phyloP scores from a whole-genome alignment of 495 filamentous ascomycete species.

The Diplogelasinospora grovesii region DNA sequence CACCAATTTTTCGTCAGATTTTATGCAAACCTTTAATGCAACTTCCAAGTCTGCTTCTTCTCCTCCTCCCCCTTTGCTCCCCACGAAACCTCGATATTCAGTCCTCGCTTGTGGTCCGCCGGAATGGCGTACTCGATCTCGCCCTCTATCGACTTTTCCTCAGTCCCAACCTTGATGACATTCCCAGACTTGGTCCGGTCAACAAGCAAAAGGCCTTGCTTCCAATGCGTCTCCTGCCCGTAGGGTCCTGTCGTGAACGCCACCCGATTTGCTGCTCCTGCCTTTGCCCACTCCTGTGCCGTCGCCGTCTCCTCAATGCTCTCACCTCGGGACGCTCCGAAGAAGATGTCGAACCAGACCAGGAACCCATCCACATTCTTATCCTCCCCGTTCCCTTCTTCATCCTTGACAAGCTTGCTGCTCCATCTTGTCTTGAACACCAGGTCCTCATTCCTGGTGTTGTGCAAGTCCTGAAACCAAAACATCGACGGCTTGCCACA shows the following conservation, averaged over 20 bases:
- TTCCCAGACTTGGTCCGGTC: conserved; percentile 26
- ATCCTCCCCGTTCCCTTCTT: conserved; percentile 42
- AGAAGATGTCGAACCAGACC: conserved; percentile 78
- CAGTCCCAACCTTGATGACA: conserved; percentile 22
- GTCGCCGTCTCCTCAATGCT: conserved; percentile 12
- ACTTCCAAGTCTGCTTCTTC: conserved; percentile 39
- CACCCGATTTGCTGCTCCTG: conserved; percentile 34
- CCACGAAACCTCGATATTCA: conserved; percentile 41
- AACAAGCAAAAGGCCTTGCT: conserved; percentile 59
- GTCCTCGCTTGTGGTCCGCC: conserved; percentile 41
- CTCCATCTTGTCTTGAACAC: conserved; percentile 65
- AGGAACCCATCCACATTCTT: conserved; percentile 67
- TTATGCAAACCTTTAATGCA: conserved; percentile 29
- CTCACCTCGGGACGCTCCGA: conserved; percentile 41
- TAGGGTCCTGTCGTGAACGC: conserved; percentile 77
- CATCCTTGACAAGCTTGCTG: conserved; percentile 24
- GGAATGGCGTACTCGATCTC: conserved; percentile 41
- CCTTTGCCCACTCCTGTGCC: conserved; percentile 28
- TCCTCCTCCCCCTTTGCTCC: conserved; percentile 22
- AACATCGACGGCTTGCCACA: conserved; percentile 72
- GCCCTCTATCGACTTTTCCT: conserved; percentile 33
- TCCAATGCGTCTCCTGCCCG: conserved; percentile 78
- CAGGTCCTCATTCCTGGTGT: conserved; percentile 63
- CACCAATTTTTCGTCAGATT: too few relatives aligned
- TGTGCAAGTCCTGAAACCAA: conserved; percentile 73